Base-by-base conservation (phyloP, 1,284 basidiomycete species). In the Ceratobasidium sp. region DNA sequence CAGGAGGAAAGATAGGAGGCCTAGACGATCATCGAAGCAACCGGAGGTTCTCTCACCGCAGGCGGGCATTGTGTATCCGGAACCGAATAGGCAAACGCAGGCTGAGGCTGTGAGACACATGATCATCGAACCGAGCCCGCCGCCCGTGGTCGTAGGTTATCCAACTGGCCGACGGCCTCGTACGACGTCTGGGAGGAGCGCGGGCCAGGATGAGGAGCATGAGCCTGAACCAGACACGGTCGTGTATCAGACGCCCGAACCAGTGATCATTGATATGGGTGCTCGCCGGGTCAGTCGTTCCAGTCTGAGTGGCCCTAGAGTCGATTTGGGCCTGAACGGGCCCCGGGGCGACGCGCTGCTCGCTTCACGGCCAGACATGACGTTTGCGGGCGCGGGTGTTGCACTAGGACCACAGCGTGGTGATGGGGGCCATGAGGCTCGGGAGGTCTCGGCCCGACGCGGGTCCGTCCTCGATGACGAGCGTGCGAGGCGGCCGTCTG, bases 311-410 rank as follows among this genome's bases (percentile, higher is more conserved):
- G n/a, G n/a, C n/a, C n/a, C n/a, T n/a, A n/a, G n/a, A n/a, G n/a
- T n/a, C n/a, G n/a, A n/a, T n/a, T n/a, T n/a, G n/a, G n/a, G n/a
- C n/a, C n/a, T n/a, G n/a, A n/a, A n/a, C 21, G 28, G 21, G 18
- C 53, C 53, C 18, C 43, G 43, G 10, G 53, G 53, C 53, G 53
- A 34, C 28, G 28, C 64, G 8, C 30, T 59, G 32, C 57, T 71
- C 67, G 67, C 28, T 50, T 71, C 67, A 30, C 57, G 67, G n/a
- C 57, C 36, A 12, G 65, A 57, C 3, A 59, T 59, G 55, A 71
- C 67, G 36, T 60, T 60, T 60, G 59, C 59, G 12, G 59, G 59
- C 16, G 59, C 59, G 10, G 59, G 41, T 23, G 41, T 41, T 43
- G 59, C 59, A 16, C 59, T 60, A 16, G 59, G 41, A 18, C 21